Evolutionary conservation across 2,329 filamentous ascomycete species (phyloP), one percentile per base, ranked within the genome.

Genomic region (Cladophialophora yegresii): DNA sequence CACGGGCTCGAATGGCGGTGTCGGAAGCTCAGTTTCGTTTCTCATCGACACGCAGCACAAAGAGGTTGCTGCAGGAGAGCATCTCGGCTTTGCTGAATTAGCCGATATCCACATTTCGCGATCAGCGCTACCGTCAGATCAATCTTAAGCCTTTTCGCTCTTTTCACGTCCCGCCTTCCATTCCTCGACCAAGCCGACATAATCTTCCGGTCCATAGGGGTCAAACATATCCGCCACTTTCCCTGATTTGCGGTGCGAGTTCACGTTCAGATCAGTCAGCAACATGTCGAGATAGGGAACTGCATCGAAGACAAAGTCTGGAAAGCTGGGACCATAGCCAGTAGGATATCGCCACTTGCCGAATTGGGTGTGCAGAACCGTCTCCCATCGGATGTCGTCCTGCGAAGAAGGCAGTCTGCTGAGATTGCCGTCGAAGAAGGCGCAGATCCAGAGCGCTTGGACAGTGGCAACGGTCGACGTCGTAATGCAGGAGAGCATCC

Each of bases 211-310:
- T 23, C 50, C 49, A 36, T 61, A 61, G 2, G 32, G 50, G n/a
- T 75, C 70, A 63, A 77, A 73, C 23, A 75, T 70, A 60, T 76
- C 76, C 1, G 72, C 70, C 30, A 75, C 58, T 4, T 64, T 54
- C n/a, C 63, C 50, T 1, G 60, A 50, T 67, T 79, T 81, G 26
- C 78, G 69, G 63, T 68, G 66, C 0, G 77, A 77, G 16, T 82
- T 77, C 61, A 92, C 74, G 0, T 85, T 88, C 62, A 92, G 70
- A 73, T 93, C 90, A 1, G 77, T 76, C 66, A 90, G 72, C 72
- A 93, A 74, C 72, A 88, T 72, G 74, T 93, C 90, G n/a, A 91
- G 73, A 72, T 92, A 95, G 3, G 89, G 89, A 60, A 93, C 74
- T 0, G 83, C 84, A 74, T 95, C 91, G 72, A 93, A 93, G 22